Evolutionary conservation across 1,139 yeast species (phyloP).

Genomic region (Taphrina pruni): DNA sequence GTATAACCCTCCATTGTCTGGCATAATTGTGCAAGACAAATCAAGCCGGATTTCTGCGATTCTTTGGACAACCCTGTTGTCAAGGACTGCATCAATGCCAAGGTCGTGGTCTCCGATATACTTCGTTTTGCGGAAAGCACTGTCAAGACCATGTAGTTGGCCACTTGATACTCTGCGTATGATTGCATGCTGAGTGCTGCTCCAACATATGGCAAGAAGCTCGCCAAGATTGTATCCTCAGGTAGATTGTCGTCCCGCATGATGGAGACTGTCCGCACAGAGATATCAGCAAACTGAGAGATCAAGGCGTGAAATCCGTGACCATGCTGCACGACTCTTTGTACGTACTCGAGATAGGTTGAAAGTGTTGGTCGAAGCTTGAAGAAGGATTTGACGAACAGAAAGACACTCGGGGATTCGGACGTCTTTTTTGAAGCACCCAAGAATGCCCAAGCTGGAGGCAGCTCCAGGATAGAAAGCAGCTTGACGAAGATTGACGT

Average conservation of each 20-base stretch:
- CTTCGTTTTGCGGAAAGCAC: slow-evolving; percentile 78
- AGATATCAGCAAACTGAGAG: slow-evolving; percentile 75
- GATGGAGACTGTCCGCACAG: slow-evolving; percentile 69
- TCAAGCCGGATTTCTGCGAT: slow-evolving; percentile 52
- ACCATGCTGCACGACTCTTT: slow-evolving; percentile 58
- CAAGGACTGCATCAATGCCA: slow-evolving; percentile 74
- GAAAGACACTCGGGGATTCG: slow-evolving; percentile 68
- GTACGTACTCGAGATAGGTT: slow-evolving; percentile 66
- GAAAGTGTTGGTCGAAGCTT: slow-evolving; percentile 68
- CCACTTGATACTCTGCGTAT: slow-evolving; percentile 71
- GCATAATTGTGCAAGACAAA: slow-evolving; percentile 53
- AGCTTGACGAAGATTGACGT: slow-evolving; percentile 75
- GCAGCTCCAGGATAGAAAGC: slow-evolving; percentile 66
- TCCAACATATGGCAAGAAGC: slow-evolving; percentile 58
- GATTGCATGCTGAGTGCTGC: slow-evolving; percentile 49
- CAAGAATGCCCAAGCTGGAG: slow-evolving; percentile 76
- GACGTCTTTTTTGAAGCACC: slow-evolving; percentile 68
- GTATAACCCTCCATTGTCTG: slow-evolving; percentile 40
- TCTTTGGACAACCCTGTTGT: slow-evolving; percentile 56
- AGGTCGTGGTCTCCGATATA: slow-evolving; percentile 65
- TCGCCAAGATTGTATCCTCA: slow-evolving; percentile 54
- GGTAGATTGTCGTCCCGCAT: slow-evolving; percentile 53
- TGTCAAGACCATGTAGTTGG: slow-evolving; percentile 80
- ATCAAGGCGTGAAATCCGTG: slow-evolving; percentile 67
- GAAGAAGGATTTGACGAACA: slow-evolving; percentile 71